Base-by-base conservation (phyloP, 768 basidiomycete species). In the Suillus cothurnatus region DNA sequence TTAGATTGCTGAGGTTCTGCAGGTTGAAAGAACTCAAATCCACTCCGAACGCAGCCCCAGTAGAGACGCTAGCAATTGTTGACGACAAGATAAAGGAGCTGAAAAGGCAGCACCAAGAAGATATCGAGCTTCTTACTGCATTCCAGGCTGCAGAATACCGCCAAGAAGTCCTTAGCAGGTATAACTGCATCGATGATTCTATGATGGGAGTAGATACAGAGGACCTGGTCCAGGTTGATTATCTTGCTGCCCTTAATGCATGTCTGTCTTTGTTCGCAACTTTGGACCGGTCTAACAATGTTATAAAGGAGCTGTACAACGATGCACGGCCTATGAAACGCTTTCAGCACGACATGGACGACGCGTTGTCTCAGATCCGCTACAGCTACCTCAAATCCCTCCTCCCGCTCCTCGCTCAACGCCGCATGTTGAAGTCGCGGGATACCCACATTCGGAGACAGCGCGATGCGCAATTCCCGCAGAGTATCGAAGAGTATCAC, bases 391-490 rank as follows among this genome's bases (percentile, higher is more conserved):
- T 79, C 17, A 67, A 67, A 58, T 72, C 63, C 34, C 23, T 78
- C 12, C 38, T 64, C 3, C 67, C 66, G 5, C 71, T 79, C 15
- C 15, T 62, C 9, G 17, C 0, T 21, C 67, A 67, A 15, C 71
- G 71, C 2, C 62, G 63, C 26, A 3, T 0, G 0, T 68, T 74
- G 43, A 65, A 61, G 19, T 12, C n/a, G 6, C 50, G 67, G 56
- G 78, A 80, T 60, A 65, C 64, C 39, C 17, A 39, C 0, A 64
- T 64, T 26, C 75, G 72, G 19, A 70, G 69, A 52, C 64, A 52
- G 21, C 76, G 73, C n/a, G 77, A 79, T 61, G 70, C 74, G 5
- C 71, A 70, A 59, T 81, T 81, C 50, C 80, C 80, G 2, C 65
- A 62, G 47, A 72, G 65, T 32, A 56, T 71, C 38, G 66, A 63